Percentiles rank a stretch among this genome's conserved stretches.
Evolutionary conservation across 768 basidiomycete genomes (phyloP).

Genomic region (Boletus subcaerulescens): DNA sequence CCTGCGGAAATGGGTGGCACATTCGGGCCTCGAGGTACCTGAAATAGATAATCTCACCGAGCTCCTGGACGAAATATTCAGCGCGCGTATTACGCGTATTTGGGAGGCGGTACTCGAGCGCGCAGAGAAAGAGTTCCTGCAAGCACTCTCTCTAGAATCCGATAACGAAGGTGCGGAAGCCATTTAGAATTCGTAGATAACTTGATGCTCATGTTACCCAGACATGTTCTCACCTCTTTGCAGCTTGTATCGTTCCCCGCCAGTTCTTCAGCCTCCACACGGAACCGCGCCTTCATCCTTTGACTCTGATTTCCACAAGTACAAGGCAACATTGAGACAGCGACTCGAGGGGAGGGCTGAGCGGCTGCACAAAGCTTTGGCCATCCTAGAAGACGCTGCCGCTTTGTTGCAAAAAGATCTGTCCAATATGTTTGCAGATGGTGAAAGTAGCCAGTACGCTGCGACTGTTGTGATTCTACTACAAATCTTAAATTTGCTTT

Average conservation of each 20-base stretch:
- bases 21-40: slow-evolving; percentile 40
- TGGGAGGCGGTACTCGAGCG: slow-evolving; percentile 51
- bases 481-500: neutral
- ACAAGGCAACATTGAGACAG: slow-evolving; percentile 55
- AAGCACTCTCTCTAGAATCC: slow-evolving; percentile 33
- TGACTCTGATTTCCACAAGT: slow-evolving; percentile 55
- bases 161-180: slow-evolving; percentile 17
- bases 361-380: slow-evolving; percentile 55
- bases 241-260: slow-evolving; percentile 54
- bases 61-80: slow-evolving; percentile 53
- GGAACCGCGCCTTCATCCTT: slow-evolving; percentile 32
- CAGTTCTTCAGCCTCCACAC: slow-evolving; percentile 46
- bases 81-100: slow-evolving; percentile 51
- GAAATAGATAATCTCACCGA: slow-evolving; percentile 46
- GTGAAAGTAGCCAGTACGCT: slow-evolving; percentile 45
- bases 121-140: slow-evolving; percentile 46
- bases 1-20: slow-evolving; percentile 44
- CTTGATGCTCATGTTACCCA: slow-evolving; percentile 27
- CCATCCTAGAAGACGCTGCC: slow-evolving; percentile 58
- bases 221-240: slow-evolving; percentile 47
- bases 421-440: slow-evolving; percentile 38
- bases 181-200: neutral
- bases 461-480: neutral
- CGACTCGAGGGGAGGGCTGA: slow-evolving; percentile 67
- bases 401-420: slow-evolving; percentile 59